Percentiles rank a stretch among this genome's conserved stretches.
These are phyloP conservation scores for Zymoseptoria tritici DNA, from an alignment of 2,329 filamentous ascomycete species.

Conservation along the genomic window DNA sequence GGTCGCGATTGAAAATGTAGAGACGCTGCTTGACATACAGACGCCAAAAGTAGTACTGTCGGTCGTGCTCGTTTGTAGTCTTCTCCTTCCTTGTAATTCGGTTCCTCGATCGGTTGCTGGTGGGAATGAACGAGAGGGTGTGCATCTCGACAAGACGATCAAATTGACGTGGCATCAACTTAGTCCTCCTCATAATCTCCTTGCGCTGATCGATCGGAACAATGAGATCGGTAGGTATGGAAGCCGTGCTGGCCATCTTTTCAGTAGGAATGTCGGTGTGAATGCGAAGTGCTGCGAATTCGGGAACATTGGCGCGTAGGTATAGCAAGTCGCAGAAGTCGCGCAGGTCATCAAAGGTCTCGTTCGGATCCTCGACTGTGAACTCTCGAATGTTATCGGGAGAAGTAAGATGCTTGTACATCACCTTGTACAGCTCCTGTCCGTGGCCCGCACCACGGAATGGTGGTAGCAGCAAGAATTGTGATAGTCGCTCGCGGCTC, in stretches of 20 bases:
- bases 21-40: conserved; percentile 70
- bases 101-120: conserved; percentile 40
- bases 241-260: conserved; percentile 43
- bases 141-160: conserved; percentile 69
- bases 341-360: conserved; percentile 72
- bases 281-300: conserved; percentile 35
- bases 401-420: conserved; percentile 64
- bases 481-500: conserved; percentile 77
- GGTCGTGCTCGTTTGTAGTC: conserved; percentile 50
- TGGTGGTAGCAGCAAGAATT: conserved; percentile 84
- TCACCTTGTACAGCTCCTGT: conserved; percentile 68
- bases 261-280: conserved; percentile 46
- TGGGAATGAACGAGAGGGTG: conserved; percentile 51
- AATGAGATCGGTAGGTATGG: conserved; percentile 51
- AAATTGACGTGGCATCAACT: conserved; percentile 73
- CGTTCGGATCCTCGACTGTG: conserved; percentile 89
- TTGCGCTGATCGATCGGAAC: conserved; percentile 49
- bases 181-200: conserved; percentile 52
- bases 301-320: conserved; percentile 44
- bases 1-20: conserved; percentile 66
- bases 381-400: conserved; percentile 64
- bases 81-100: conserved; percentile 38
- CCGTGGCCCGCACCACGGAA: conserved; percentile 79
- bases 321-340: conserved; percentile 65
- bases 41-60: conserved; percentile 63